Percentiles rank a stretch among this genome's conserved stretches.
phyloP scores from a whole-genome alignment of 2,329 filamentous ascomycete genomes.

The Tolypocladium pustulatum region DNA sequence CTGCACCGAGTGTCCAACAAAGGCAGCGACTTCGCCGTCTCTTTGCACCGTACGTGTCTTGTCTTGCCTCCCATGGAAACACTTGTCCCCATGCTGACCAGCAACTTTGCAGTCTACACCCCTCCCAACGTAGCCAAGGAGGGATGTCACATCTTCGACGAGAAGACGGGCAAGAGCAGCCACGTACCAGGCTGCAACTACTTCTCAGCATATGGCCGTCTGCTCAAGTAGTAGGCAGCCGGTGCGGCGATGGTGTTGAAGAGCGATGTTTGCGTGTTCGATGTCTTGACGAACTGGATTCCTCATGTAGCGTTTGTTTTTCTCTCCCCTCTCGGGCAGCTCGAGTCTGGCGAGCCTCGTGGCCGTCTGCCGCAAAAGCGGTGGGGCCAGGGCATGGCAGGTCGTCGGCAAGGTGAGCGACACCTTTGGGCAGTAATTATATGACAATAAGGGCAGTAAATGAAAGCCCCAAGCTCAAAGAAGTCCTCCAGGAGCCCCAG shows the following conservation, averaged over 20 bases:
- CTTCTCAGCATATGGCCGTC: constrained; percentile 53
- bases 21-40: constrained; percentile 67
- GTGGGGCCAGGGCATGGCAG: constrained; percentile 1
- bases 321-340: background rate
- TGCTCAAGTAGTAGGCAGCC: constrained; percentile 27
- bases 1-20: constrained; percentile 75
- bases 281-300: constrained; percentile 1
- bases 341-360: background rate
- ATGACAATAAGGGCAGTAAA: constrained; percentile 10
- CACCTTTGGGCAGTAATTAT: constrained; percentile 2
- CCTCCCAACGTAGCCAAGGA: constrained; percentile 78
- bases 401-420: background rate
- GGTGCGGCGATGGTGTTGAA: background rate
- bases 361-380: background rate
- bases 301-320: constrained; percentile 3
- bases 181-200: constrained; percentile 63
- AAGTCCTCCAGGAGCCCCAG: background rate
- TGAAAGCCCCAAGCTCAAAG: constrained; percentile 7
- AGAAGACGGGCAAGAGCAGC: constrained; percentile 61
- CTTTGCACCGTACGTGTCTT: constrained; percentile 56
- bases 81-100: constrained; percentile 20
- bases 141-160: constrained; percentile 75
- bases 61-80: constrained; percentile 10
- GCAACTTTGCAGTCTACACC: constrained; percentile 53
- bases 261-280: background rate